These are phyloP conservation scores for Solanum corneliomulleri DNA, from an alignment of 257 asterid genomes.

Conservation along the genomic window DNA sequence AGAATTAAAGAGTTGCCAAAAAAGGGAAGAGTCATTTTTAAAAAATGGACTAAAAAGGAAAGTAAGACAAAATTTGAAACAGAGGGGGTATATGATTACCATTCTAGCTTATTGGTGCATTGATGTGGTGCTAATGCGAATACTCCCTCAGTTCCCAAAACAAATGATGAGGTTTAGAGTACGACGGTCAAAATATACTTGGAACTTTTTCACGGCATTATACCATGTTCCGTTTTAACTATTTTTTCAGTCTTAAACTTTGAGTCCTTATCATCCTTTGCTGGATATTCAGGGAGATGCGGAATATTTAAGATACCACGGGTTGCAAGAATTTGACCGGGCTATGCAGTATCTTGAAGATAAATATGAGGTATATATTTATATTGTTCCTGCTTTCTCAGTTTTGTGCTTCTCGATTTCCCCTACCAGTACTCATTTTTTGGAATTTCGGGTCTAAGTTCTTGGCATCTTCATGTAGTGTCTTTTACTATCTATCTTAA, in stretches of 20 bases:
- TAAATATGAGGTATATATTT: constrained; percentile 55
- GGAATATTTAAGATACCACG: constrained; percentile 55
- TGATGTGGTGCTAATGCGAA: not conserved
- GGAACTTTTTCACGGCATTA: not conserved
- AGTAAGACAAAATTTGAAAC: not conserved
- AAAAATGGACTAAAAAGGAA: not conserved
- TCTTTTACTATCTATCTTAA: not conserved
- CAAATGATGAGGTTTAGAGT: not conserved
- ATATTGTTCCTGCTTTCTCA: not conserved
- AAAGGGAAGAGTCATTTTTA: not conserved
- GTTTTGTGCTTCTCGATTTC: not conserved
- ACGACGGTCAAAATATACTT: not conserved
- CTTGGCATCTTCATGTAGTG: not conserved
- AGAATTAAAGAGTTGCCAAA: not conserved
- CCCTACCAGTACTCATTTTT: not conserved
- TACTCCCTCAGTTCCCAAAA: not conserved
- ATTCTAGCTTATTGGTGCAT: not conserved
- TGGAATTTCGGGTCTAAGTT: not conserved
- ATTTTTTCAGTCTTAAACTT: not conserved
- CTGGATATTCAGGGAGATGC: constrained; percentile 77
- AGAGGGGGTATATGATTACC: not conserved
- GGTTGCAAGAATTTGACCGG: constrained; percentile 91
- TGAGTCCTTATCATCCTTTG: constrained; percentile 1
- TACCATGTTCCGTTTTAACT: not conserved
- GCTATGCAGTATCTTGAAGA: constrained; percentile 97